Evolutionary conservation across 768 basidiomycete species (phyloP), one percentile per base, ranked within the genome.

Genomic region (Russula brevipes): DNA sequence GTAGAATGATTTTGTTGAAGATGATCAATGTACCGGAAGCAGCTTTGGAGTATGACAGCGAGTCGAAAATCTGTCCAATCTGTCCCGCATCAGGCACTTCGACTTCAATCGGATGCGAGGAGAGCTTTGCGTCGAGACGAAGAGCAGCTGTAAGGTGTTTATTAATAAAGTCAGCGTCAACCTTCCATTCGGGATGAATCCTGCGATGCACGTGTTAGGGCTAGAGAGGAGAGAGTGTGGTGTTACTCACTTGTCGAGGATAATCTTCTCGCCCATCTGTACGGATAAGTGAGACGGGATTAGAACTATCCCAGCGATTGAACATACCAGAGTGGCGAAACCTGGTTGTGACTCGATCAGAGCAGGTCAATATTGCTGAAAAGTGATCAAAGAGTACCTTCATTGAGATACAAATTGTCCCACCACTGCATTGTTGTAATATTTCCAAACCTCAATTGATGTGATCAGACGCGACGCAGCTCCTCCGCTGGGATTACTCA

Each of bases 371-470:
- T 33, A 1, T 45, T 45, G 45, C 8, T 17, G 35, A 58, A 54
- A 35, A 17, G 9, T 19, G 30, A 19, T 24, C 19, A 17, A 16
- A 11, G 90, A 72, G 94, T 92, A 83, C 85, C 87, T 82, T 91
- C 89, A 66, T 89, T 91, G 61, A 91, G 75, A 73, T 89, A 90
- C 53, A 92, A 79, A 72, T 89, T 86, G 65, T 89, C 85, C 90
- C 91, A 94, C 91, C 91, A 93, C 69, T 84, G 84, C 93, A 95
- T 94, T 0, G 93, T 96, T 6, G 91, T 88, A 69, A 97, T 89
- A 72, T 96, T 87, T 31, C 94, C 94, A 69, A 95, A 96, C 91
- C 91, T 79, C 45, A 69, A 14, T 46, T 67, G 19, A 5, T 6
- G 30, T 24, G 19, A 51, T 24, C 52, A 47, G 24, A 56, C 14